Evolutionary conservation across 1,139 yeast species (phyloP).

Genomic region (Taiozyma onychis): DNA sequence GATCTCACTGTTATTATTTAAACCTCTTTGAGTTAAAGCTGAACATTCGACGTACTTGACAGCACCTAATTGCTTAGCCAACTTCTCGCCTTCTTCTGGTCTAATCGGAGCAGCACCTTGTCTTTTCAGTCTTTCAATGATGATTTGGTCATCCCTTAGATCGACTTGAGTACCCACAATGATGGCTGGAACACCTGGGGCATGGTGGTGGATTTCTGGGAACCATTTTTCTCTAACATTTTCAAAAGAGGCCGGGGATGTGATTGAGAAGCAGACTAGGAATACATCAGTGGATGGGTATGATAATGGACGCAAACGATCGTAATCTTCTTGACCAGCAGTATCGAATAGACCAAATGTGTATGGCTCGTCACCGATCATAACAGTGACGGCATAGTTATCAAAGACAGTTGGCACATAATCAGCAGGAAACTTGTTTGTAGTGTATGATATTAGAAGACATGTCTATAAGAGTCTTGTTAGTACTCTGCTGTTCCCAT

Average conservation of each 20-base stretch:
- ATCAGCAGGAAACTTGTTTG: constrained; percentile 83
- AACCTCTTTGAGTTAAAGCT: constrained; percentile 94
- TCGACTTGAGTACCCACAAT: constrained; percentile 96
- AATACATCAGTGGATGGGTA: constrained; percentile 97
- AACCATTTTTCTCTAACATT: constrained; percentile 98
- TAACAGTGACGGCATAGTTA: constrained; percentile 96
- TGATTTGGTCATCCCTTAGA: constrained; percentile 87
- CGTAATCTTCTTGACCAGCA: constrained; percentile 99
- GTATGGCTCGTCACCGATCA: constrained; percentile 97
- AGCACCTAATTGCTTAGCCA: constrained; percentile 90
- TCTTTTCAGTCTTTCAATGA: constrained; percentile 82
- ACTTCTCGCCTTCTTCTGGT: constrained; percentile 82
- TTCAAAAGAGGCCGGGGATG: constrained; percentile 97
- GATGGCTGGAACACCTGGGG: constrained; percentile 95
- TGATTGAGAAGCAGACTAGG: constrained; percentile 88
- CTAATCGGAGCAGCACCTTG: constrained; percentile 87
- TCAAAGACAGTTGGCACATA: constrained; percentile 91
- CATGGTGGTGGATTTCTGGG: constrained; percentile 97
- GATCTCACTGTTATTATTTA: too few relatives aligned
- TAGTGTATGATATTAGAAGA: constrained; percentile 83
- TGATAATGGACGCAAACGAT: constrained; percentile 90
- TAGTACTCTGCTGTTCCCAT: constrained; percentile 6
- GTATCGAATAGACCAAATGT: constrained; percentile 95
- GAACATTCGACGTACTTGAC: constrained; percentile 97
- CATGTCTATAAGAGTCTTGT: constrained; percentile 46